A percentile compares a stretch with the other conserved stretches of the same genome.
Evolutionary conservation across 1,284 basidiomycete genomes (phyloP).

Genomic region (Pseudozyma flocculosa): DNA sequence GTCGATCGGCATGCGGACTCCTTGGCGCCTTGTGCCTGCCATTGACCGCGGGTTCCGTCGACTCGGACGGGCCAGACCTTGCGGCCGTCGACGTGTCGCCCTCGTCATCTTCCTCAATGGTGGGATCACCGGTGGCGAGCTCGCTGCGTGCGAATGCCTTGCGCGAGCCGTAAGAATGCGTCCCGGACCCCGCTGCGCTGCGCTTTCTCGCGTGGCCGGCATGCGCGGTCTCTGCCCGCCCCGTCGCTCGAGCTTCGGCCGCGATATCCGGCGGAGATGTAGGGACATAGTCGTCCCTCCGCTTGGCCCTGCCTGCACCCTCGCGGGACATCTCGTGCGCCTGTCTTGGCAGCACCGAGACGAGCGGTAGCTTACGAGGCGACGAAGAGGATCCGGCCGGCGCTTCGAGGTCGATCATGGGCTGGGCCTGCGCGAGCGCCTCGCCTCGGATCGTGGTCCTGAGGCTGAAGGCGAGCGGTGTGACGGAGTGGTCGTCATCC

Average conservation of each 20-base stretch:
- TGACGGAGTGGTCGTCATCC: slow-evolving; percentile 14
- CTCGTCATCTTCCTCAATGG: not conserved
- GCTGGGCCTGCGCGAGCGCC: not conserved
- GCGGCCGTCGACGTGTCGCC: not conserved
- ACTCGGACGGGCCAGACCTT: too few relatives aligned
- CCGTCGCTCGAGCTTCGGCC: not conserved
- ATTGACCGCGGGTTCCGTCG: too few relatives aligned
- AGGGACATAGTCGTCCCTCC: not conserved
- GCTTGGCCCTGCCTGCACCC: not conserved
- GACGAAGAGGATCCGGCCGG: not conserved
- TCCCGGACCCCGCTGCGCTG: slow-evolving; percentile 22
- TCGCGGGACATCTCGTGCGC: too few relatives aligned
- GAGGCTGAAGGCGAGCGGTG: slow-evolving; percentile 34
- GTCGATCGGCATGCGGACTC: slow-evolving; percentile 18
- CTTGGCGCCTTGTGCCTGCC: not conserved
- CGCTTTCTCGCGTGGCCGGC: slow-evolving; percentile 17
- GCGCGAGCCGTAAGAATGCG: slow-evolving; percentile 6
- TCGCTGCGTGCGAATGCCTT: not conserved
- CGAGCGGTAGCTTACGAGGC: too few relatives aligned
- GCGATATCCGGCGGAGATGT: too few relatives aligned
- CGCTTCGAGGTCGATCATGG: not conserved
- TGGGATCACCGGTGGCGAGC: not conserved
- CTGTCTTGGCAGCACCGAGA: too few relatives aligned
- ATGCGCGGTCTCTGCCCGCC: slow-evolving; percentile 7
- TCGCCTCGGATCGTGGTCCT: slow-evolving; percentile 11